These are phyloP conservation scores for Pistacia integerrima DNA, from an alignment of 345 rosid genomes.

Conservation along the genomic window DNA sequence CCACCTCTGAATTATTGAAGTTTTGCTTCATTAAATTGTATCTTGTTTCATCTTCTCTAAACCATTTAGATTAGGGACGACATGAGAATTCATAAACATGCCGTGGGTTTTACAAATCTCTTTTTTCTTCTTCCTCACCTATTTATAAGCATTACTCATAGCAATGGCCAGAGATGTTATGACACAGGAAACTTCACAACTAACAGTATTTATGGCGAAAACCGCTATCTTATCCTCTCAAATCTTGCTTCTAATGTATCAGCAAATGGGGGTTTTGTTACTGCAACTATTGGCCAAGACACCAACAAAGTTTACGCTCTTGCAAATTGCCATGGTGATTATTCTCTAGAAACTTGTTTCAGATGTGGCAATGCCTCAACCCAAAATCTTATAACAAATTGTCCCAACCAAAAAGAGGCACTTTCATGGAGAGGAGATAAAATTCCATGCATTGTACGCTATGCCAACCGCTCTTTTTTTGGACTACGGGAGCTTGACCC, in stretches of 20 bases:
- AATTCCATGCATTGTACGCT: conserved; percentile 35
- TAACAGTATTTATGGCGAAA: conserved; percentile 23
- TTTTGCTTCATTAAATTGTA: too few species aligned
- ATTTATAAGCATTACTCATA: not conserved
- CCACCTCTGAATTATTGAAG: too few species aligned
- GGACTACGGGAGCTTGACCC: conserved; percentile 34
- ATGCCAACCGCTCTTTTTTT: conserved; percentile 28
- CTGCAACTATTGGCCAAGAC: conserved; percentile 26
- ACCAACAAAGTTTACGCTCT: conserved; percentile 25
- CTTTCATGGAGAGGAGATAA: not conserved
- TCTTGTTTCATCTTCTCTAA: not conserved
- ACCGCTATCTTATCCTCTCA: conserved; percentile 33
- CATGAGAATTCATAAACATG: not conserved
- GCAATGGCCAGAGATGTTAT: conserved; percentile 13
- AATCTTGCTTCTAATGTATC: conserved; percentile 29
- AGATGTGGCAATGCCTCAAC: conserved; percentile 22
- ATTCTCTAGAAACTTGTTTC: conserved; percentile 27
- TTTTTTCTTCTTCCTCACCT: not conserved
- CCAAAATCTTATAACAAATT: conserved; percentile 18
- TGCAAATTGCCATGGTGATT: conserved; percentile 42
- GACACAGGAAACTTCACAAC: conserved; percentile 34
- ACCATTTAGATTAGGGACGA: not conserved
- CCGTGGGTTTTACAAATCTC: not conserved
- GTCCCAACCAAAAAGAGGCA: conserved; percentile 46
- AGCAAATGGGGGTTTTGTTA: conserved; percentile 28